Conservation (phyloP, 2,329 filamentous ascomycete genomes). For the Trichoderma endophyticum region DNA sequence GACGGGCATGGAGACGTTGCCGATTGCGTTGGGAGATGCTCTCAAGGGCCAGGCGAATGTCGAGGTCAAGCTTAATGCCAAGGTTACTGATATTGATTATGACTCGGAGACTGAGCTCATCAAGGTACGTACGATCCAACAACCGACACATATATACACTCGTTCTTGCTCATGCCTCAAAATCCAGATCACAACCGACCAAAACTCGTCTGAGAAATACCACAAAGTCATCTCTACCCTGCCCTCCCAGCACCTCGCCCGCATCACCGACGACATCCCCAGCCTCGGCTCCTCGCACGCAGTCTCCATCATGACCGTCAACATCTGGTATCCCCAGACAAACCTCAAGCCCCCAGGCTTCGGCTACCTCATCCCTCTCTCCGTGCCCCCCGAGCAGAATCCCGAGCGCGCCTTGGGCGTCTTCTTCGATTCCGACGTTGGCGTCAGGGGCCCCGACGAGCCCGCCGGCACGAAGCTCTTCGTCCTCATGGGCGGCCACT, state of each 20-base stretch:
- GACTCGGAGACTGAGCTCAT: conserved; percentile 37
- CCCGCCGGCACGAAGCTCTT: conserved; percentile 78
- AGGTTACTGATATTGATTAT: conserved; percentile 47
- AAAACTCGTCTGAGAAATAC: conserved; percentile 32
- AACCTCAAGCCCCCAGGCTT: conserved; percentile 69
- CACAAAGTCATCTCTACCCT: conserved; percentile 66
- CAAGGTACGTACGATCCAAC: conserved; percentile 33
- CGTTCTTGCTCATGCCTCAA: neutral
- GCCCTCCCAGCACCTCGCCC: conserved; percentile 45
- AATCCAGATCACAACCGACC: conserved; percentile 23
- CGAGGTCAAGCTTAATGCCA: conserved; percentile 48
- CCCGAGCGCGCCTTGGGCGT: conserved; percentile 84
- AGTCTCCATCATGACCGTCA: conserved; percentile 87
- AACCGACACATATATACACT: neutral
- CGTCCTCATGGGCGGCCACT: conserved; percentile 92
- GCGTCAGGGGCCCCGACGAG: conserved; percentile 48
- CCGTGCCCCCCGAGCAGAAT: conserved; percentile 67
- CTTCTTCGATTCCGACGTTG: conserved; percentile 76
- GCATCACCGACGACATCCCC: conserved; percentile 41
- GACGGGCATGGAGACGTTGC: conserved; percentile 61
- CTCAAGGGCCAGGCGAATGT: conserved; percentile 57
- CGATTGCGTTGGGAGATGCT: conserved; percentile 49
- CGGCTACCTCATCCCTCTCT: conserved; percentile 85
- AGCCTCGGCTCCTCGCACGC: conserved; percentile 55
- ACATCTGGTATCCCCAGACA: conserved; percentile 73